phyloP scores from a whole-genome alignment of 2,329 filamentous ascomycete species.

The Tolypocladium capitatum region DNA sequence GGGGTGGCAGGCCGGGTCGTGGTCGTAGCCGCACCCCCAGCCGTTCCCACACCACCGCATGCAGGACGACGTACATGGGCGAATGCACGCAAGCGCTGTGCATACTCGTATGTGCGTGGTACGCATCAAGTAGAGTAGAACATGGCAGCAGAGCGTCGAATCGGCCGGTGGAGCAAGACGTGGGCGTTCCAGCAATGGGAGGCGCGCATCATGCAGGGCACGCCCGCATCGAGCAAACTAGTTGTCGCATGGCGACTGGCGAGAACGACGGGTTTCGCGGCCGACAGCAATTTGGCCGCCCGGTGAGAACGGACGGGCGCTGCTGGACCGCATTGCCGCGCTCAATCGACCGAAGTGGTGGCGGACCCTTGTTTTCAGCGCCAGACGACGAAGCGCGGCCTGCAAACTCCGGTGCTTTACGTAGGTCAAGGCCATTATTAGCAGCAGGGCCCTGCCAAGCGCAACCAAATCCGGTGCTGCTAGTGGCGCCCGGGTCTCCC shows the following conservation, averaged over 20 bases:
- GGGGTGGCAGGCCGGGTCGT: neutral
- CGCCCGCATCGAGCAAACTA: neutral
- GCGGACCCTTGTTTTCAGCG: neutral
- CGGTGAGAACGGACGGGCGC: neutral
- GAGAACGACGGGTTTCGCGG: neutral
- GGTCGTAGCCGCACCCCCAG: neutral
- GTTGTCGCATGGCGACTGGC: neutral
- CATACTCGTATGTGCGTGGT: neutral
- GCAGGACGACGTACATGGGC: neutral
- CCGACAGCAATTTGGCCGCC: neutral
- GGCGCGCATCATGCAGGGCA: neutral
- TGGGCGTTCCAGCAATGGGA: neutral
- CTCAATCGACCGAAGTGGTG: neutral
- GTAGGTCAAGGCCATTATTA: too few relatives aligned
- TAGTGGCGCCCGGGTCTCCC: neutral
- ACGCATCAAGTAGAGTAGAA: neutral
- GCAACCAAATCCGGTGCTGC: neutral
- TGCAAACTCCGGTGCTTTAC: neutral
- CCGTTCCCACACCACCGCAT: neutral
- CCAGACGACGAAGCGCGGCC: neutral
- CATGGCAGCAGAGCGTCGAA: neutral
- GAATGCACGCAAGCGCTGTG: neutral
- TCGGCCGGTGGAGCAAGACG: neutral
- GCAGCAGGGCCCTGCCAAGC: neutral
- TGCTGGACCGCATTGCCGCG: neutral